Evolutionary conservation across 805 yeast genomes (phyloP), one percentile per base, ranked within the genome.

Genomic region (Dipodascus geniculatus): DNA sequence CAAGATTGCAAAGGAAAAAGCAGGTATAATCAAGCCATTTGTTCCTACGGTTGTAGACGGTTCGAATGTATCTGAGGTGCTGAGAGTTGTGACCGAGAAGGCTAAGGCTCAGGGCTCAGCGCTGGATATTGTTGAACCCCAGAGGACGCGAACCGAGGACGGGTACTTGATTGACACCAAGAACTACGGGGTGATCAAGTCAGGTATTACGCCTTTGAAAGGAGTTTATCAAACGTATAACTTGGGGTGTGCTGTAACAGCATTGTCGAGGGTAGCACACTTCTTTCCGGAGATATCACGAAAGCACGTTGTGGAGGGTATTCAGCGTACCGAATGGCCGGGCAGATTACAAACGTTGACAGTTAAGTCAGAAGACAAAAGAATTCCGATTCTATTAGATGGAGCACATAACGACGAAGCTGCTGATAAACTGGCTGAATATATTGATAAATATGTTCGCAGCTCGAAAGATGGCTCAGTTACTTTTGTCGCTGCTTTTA

Each of bases 401-500:
- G 98, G 98, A 1, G 97, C 98, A 0, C 98, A 93, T 65, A 93
- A 93, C 64, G 81, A 80, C 3, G 80, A 82, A 56, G 96, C 97
- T 0, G 93, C 96, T 0, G 67, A 69, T n/a, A 87, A 85, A 61
- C 70, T 93, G 28, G 77, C 76, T 0, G 73, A 73, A 42, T 87
- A 73, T 63, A 67, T 89, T 1, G 66, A 72, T 3, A 42, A 55
- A 0, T 48, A 54, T 1, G 56, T 62, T 42, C 62, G 66, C 1
- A 31, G 53, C 53, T 38, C 54, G 24, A 33, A 54, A 48, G 60
- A 62, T 3, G 58, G 57, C 57, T 68, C 76, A 58, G 57, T 80
- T 1, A 71, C 78, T 0, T 87, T 83, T 66, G 73, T 91, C 0
- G 66, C 88, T 48, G 96, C 88, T 0, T 76, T 89, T 44, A 86